Conservation (phyloP, 495 filamentous ascomycete genomes). For the Aspergillus diversus region DNA sequence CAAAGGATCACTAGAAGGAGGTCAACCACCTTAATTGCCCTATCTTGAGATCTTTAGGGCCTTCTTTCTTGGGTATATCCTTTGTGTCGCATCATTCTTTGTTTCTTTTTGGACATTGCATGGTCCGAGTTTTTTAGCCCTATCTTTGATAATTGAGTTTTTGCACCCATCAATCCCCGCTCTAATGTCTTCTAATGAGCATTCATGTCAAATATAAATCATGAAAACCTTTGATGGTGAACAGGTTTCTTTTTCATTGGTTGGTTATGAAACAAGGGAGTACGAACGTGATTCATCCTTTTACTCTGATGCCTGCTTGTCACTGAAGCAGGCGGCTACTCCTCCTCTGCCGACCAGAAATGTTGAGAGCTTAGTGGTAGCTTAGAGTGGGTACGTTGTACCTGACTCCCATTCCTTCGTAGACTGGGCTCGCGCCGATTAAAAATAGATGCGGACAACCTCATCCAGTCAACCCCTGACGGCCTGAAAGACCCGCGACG, state of each 20-base stretch:
- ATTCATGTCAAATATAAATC: conserved; percentile 18
- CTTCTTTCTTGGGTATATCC: conserved; percentile 12
- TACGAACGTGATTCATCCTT: background rate
- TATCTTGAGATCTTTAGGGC: conserved; percentile 11
- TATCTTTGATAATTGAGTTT: conserved; percentile 8
- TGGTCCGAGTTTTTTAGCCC: conserved; percentile 22
- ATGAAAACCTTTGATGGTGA: conserved; percentile 16
- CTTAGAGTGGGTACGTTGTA: too few species aligned
- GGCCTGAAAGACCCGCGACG: conserved; percentile 11
- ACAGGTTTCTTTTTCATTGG: conserved; percentile 14
- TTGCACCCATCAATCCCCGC: conserved; percentile 22
- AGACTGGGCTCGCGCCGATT: conserved; percentile 10
- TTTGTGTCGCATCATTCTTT: conserved; percentile 18
- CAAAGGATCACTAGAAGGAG: conserved; percentile 35
- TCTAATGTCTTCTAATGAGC: conserved; percentile 19
- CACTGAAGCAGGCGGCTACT: background rate
- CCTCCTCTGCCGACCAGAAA: conserved; percentile 15
- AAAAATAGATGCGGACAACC: background rate
- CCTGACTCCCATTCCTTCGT: background rate
- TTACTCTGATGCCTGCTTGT: too few species aligned
- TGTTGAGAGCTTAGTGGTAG: background rate
- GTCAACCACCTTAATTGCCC: conserved; percentile 40
- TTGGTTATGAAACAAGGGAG: conserved; percentile 14
- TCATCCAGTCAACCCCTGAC: conserved; percentile 9
- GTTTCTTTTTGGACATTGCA: conserved; percentile 23